Evolutionary conservation across 2,329 filamentous ascomycete genomes (phyloP), one percentile per base, ranked within the genome.

Genomic region (Colletotrichum agaves): DNA sequence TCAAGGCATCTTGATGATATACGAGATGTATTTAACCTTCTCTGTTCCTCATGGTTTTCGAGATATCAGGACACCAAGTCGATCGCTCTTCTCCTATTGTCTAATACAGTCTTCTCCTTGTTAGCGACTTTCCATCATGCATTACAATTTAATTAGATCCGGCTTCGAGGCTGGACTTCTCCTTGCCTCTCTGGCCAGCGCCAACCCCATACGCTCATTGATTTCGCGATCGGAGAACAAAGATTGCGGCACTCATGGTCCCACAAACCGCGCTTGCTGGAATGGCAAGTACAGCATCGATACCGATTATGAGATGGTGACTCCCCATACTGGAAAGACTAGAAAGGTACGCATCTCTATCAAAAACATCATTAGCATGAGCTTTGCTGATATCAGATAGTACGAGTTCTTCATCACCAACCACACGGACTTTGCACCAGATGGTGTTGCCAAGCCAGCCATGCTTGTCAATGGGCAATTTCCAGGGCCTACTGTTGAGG

Each of bases 401-500:
- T 74, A 70, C 46, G 70, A 76, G 47, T 60, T 78, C 4, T 73
- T 71, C 50, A 71, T 78, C 37, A 74, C 71, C 41, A 72, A 75
- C 44, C 60, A 69, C 23, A 69, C 71, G 15, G 57, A 63, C 46
- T 47, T 65, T 4, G 72, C 71, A 12, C 68, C 72, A 1, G 74
- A 75, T 27, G 74, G 74, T 15, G 66, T 74, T 10, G 53, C 43
- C 50, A 74, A 72, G 70, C 61, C 68, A 27, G 72, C 69, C 8
- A 82, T 90, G 74, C 76, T 87, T 41, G 74, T 86, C 72, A 84
- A 85, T 72, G 81, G 80, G 31, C 69, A 71, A 47, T 72, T 71
- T 70, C 85, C 86, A 21, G 87, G 87, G 1, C 88, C 87, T 2
- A 79, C 80, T 5, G 84, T 90, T 49, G 79, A 68, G 44, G 75